Percentiles rank a stretch among this genome's conserved stretches.
Evolutionary conservation across 768 basidiomycete species (phyloP).

Genomic region (Suillus plorans): DNA sequence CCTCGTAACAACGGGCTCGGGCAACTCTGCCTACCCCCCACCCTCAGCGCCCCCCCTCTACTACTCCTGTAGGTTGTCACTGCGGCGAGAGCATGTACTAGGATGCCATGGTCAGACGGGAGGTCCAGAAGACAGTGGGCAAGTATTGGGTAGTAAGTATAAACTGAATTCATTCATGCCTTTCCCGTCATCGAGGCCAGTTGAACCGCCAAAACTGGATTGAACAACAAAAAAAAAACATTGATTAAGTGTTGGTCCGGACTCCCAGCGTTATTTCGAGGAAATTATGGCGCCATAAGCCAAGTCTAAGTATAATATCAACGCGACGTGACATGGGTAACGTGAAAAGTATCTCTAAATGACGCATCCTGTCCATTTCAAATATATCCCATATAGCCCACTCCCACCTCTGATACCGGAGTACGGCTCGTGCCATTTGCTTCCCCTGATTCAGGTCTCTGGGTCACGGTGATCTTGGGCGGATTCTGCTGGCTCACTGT

Average conservation of each 20-base stretch:
- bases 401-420: not conserved
- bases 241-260: not conserved
- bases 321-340: not conserved
- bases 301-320: not conserved
- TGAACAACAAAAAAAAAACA: not conserved
- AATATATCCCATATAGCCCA: not conserved
- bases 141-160: not conserved
- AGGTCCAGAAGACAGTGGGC: not conserved
- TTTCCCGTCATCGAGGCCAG: not conserved
- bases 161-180: not conserved
- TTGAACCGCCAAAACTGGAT: not conserved
- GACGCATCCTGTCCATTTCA: not conserved
- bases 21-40: no score
- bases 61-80: no score
- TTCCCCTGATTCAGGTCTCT: slow-evolving; percentile 3
- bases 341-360: not conserved
- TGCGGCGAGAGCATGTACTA: not conserved
- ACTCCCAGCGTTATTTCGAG: not conserved
- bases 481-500: slow-evolving; percentile 1
- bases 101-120: not conserved
- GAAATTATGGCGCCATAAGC: not conserved
- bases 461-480: slow-evolving; percentile 1
- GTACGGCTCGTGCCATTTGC: not conserved
- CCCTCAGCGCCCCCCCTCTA: no score
- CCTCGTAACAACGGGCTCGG: not conserved